Evolutionary conservation across 164 flowering plant genomes (phyloP), one percentile per base, ranked within the genome.

Genomic region (Paratinospora sagittata): DNA sequence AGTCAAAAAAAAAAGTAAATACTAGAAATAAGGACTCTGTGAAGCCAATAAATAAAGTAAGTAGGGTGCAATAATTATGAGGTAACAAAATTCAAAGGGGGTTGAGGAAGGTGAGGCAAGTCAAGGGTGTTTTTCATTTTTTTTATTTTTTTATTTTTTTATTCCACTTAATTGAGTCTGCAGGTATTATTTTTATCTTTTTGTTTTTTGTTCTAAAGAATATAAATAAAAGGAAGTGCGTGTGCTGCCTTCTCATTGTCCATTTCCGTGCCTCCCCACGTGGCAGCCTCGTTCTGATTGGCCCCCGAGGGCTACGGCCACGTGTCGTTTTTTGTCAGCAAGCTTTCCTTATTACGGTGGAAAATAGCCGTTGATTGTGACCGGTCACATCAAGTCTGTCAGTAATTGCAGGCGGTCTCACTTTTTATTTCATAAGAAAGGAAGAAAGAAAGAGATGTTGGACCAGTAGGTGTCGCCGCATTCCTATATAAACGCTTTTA

Each of bases 381-480:
- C 71, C 26, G 62, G 76, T 84, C 83, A 82, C 82, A 80, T 84
- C 87, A 72, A 21, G 27, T 76, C 77, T 77, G 43, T 70, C 81
- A 52, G 73, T 62, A 21, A 0, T 55, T 24, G 55, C 81, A 69
- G 81, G 67, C 67, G 78, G 79, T 70, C 78, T 78, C 76, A 74
- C 79, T 57, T 8, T 60, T 67, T 63, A 30, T 49, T 57, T n/a
- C 23, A 52, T 43, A 26, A n/a, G 63, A 52, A 49, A 49, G 58
- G 19, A 52, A 52, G 21, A 52, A 16, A 16, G 58, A 52, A 49
- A 49, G 55, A 47, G 37, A 67, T 8, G 66, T 27, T 33, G 4
- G 39, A 33, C 2, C 41, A 23, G 6, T 33, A 6, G 19, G 27
- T 58, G 27, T 16, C 19, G 3, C 16, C 17, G 12, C 57, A 43